Base-by-base conservation (phyloP, 2,329 filamentous ascomycete species). In the Aspergillus novofumigatus region DNA sequence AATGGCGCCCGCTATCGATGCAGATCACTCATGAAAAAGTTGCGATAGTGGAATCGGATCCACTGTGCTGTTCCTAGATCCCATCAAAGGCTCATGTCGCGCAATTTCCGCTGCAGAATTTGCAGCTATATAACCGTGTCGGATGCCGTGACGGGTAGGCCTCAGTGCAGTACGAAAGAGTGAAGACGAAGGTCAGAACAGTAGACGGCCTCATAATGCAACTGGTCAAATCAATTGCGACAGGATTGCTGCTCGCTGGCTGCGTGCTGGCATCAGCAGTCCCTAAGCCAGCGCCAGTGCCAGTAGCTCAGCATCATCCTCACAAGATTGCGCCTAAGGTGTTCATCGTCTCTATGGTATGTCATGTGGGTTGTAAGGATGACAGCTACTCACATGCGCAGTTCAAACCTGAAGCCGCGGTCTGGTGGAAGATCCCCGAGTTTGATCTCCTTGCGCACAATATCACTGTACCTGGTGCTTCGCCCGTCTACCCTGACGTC, bases 401-500 rank as follows among this genome's bases (percentile, higher is more conserved):
- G 86, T 89, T 87, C 69, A 72, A 74, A 3, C 83, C 83, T 0
- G 86, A 89, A 73, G 84, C 81, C 8, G 73, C 82, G 32, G 75
- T 82, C 38, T 91, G 86, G 86, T 84, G 85, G 68, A 68, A 75
- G 10, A 83, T 83, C 44, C 75, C 70, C 53, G 57, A 87, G 77
- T 80, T 80, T 61, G 75, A 86, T 66, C 75, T 90, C 20, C 72
- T 83, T 0, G 81, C 80, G 1, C 74, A 79, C 42, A 84, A 85
- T 60, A 77, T 88, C 63, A 79, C 83, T 2, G 69, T 86, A 1
- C 81, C 85, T 0, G 87, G 87, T 1, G 77, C 89, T 10, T 89
- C 86, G 0, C 85, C 86, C 66, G 72, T 87, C 2, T 90, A 82
- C 67, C 87, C 87, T 0, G 74, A 82, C 20, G 81, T 86, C 0